Base-by-base conservation (phyloP, 1,284 basidiomycete genomes). In the Phylloporus gajari region DNA sequence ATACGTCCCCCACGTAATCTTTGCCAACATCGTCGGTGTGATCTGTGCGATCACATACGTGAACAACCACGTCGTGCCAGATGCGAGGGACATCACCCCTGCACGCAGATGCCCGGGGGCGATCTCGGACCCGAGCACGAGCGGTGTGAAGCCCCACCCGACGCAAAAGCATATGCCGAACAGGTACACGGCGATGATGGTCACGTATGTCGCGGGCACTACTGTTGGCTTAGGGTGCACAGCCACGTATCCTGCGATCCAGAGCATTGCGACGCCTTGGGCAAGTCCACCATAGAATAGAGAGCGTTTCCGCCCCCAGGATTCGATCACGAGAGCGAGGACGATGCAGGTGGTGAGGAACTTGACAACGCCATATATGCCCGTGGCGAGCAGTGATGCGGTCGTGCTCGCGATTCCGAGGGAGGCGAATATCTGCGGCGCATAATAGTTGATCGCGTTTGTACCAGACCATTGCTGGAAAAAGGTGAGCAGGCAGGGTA, bases 361-460 rank as follows among this genome's bases (percentile, higher is more conserved):
- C 78, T 91, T 91, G 77, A 91, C 89, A 67, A 90, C 85, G 69
- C 90, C 90, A 75, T 91, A 91, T 59, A 91, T 84, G 62, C 90
- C 90, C 0, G 90, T 91, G 1, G 91, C 89, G 70, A 91, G 85
- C 12, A 92, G 84, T 30, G 84, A 84, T 3, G 87, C 84, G 3
- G 85, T 88, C 38, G 86, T 86, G 5, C 88, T 88, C 11, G 83
- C 84, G 65, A 92, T 84, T 6, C 90, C 88, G 48, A 93, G 87
- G 7, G 86, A 83, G 51, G 85, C 83, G 73, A 90, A 88, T 32
- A 90, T 89, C 48, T 82, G 76, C 1, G 87, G 87, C 61, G 84
- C 80, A 69, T 86, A 88, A 78, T 92, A 91, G 74, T 88, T 88
- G 80, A 91, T 88, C 1, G 87, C 86, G 80, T 91, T 91, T 69